Percentiles rank a stretch among this genome's conserved stretches.
These are phyloP conservation scores for Podaxis carcinomalis DNA, from an alignment of 768 basidiomycete genomes.

Conservation along the genomic window DNA sequence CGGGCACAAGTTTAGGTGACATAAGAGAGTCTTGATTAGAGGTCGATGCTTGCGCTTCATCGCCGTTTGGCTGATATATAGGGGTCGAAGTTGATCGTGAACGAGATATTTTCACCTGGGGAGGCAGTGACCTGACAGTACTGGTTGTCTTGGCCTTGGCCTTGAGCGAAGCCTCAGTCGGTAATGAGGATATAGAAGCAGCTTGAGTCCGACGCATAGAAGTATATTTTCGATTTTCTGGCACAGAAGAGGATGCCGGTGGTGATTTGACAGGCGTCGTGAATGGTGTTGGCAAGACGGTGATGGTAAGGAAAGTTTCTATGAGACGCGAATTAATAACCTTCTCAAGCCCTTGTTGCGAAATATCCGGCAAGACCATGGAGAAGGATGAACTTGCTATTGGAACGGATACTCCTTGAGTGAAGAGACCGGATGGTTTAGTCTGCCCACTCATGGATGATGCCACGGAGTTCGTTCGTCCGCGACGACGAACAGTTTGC, in stretches of 20 bases:
- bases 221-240: background rate
- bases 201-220: background rate
- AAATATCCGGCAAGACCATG: constrained; percentile 48
- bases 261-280: constrained; percentile 8
- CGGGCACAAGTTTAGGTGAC: constrained; percentile 26
- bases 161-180: background rate
- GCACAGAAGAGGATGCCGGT: background rate
- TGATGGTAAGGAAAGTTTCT: constrained; percentile 69
- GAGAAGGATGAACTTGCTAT: constrained; percentile 18
- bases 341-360: constrained; percentile 66
- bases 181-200: background rate
- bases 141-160: background rate
- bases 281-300: constrained; percentile 23
- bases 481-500: constrained; percentile 10
- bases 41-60: background rate
- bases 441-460: constrained; percentile 34
- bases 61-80: background rate
- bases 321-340: constrained; percentile 70
- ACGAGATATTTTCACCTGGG: background rate
- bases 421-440: constrained; percentile 1
- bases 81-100: background rate
- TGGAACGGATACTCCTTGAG: constrained; percentile 12
- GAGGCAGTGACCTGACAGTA: background rate
- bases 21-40: background rate
- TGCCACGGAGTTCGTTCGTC: constrained; percentile 48